These are phyloP conservation scores for Lactarius sp. DNA, from an alignment of 768 basidiomycete species.

Conservation along the genomic window DNA sequence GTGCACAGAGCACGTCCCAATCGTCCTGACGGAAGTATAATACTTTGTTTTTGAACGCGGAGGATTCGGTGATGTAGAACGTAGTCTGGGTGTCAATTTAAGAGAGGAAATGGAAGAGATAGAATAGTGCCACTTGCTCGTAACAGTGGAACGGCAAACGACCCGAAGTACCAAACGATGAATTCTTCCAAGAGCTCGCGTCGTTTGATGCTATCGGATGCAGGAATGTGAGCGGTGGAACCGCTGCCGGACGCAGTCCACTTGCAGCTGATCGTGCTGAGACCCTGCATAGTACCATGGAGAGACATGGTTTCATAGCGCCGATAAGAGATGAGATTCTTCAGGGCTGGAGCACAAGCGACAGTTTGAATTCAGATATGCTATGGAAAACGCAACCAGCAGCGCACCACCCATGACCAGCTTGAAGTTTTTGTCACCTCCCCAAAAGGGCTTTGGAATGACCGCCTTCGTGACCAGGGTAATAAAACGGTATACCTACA, in stretches of 20 bases:
- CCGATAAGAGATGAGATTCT: conserved; percentile 65
- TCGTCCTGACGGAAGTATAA: conserved; percentile 94
- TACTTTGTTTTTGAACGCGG: conserved; percentile 73
- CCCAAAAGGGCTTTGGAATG: conserved; percentile 78
- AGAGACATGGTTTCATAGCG: conserved; percentile 80
- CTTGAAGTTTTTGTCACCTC: conserved; percentile 59
- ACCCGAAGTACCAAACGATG: conserved; percentile 92
- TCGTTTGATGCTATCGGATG: conserved; percentile 69
- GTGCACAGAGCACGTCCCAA: conserved; percentile 80
- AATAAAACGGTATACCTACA: conserved; percentile 67
- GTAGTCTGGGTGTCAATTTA: conserved; percentile 54
- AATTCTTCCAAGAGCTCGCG: conserved; percentile 83
- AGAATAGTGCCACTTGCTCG: conserved; percentile 45
- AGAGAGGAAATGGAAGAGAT: background rate
- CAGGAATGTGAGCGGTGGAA: conserved; percentile 42
- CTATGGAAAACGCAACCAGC: background rate
- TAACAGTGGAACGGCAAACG: conserved; percentile 72
- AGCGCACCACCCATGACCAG: conserved; percentile 48
- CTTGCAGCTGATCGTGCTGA: conserved; percentile 68
- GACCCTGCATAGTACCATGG: conserved; percentile 70
- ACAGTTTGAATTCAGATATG: background rate
- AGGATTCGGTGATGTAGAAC: conserved; percentile 92
- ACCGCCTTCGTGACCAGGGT: conserved; percentile 57
- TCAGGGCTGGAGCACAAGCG: conserved; percentile 48
- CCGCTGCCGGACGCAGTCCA: conserved; percentile 60